Conservation (phyloP, 2,329 filamentous ascomycete genomes). For the Calonectria naviculata region DNA sequence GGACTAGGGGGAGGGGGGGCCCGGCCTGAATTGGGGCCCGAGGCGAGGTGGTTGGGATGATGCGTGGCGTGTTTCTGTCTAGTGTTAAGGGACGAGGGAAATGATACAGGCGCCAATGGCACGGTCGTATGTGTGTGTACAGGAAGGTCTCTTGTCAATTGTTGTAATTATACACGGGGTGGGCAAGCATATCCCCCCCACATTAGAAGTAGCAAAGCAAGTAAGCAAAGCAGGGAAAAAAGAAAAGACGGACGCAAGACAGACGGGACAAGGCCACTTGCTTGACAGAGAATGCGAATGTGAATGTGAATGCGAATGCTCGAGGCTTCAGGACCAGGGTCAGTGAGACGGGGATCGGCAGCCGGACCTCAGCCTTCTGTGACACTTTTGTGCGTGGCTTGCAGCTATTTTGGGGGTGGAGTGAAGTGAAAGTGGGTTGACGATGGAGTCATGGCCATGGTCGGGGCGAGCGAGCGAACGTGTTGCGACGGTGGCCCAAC, state of each 20-base stretch:
- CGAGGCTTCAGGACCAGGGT: background rate
- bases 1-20: slow-evolving; percentile 9
- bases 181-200: slow-evolving; percentile 24
- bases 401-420: background rate
- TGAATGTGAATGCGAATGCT: slow-evolving; percentile 15
- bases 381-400: background rate
- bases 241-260: background rate
- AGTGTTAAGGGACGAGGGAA: slow-evolving; percentile 37
- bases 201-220: slow-evolving; percentile 19
- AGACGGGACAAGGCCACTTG: too few species aligned
- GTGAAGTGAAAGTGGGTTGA: too few species aligned
- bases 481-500: too few species aligned
- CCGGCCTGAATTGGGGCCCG: background rate
- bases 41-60: background rate
- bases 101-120: slow-evolving; percentile 44
- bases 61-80: slow-evolving; percentile 32
- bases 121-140: slow-evolving; percentile 37
- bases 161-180: slow-evolving; percentile 42
- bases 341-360: background rate
- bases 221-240: background rate
- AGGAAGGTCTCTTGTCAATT: slow-evolving; percentile 31
- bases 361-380: background rate
- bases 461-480: too few species aligned
- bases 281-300: too few species aligned
- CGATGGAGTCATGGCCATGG: background rate